Evolutionary conservation across 352 stramenopile genomes (phyloP).

Genomic region (Pythium phragmiticola): DNA sequence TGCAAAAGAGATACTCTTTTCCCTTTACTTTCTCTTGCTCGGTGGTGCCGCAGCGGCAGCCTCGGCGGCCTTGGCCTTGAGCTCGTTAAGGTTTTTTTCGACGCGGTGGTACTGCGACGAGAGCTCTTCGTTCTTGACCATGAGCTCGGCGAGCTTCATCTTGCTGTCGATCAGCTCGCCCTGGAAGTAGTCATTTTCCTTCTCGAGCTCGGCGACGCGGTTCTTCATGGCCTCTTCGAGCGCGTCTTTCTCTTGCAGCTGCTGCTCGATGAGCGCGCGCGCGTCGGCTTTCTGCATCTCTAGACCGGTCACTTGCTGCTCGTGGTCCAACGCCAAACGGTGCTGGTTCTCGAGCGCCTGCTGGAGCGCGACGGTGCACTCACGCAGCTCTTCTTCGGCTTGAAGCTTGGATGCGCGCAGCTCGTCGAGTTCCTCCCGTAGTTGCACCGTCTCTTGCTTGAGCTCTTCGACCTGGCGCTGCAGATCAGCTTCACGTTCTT

Average conservation of each 20-base stretch:
- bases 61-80: constrained; percentile 49
- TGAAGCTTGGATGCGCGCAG: constrained; percentile 49
- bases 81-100: constrained; percentile 54
- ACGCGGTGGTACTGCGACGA: constrained; percentile 56
- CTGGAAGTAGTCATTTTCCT: constrained; percentile 85
- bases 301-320: constrained; percentile 42
- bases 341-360: constrained; percentile 47
- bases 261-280: constrained; percentile 37
- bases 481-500: constrained; percentile 45
- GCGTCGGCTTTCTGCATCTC: constrained; percentile 57
- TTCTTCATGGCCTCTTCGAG: constrained; percentile 38
- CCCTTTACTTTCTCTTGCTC: constrained; percentile 46
- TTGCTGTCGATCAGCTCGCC: constrained; percentile 81
- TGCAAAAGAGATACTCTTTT: neutral
- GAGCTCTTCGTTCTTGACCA: constrained; percentile 73
- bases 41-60: constrained; percentile 38
- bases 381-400: constrained; percentile 48
- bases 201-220: constrained; percentile 44
- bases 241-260: constrained; percentile 36
- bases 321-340: constrained; percentile 37
- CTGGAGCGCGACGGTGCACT: constrained; percentile 41
- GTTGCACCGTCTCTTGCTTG: constrained; percentile 42
- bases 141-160: constrained; percentile 77
- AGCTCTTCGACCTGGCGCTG: constrained; percentile 52
- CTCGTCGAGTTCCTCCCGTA: constrained; percentile 50